These are phyloP conservation scores for Melaleuca quinquenervia DNA, from an alignment of 345 rosid species.

Conservation along the genomic window DNA sequence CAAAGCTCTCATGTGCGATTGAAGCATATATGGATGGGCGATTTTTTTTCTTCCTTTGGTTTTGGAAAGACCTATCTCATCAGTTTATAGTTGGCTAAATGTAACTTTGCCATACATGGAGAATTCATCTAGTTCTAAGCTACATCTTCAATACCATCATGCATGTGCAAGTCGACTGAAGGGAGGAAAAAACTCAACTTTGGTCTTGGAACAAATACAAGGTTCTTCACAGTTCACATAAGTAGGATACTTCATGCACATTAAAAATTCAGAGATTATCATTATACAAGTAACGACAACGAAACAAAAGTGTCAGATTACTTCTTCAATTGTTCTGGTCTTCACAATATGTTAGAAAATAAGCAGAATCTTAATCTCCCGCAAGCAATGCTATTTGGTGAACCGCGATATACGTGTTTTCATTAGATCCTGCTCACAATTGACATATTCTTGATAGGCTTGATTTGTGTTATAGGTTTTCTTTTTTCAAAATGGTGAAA, in stretches of 20 bases:
- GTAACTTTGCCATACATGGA: neutral
- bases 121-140: neutral
- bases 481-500: neutral
- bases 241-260: neutral
- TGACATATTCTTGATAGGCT: neutral
- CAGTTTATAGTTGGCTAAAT: neutral
- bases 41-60: neutral
- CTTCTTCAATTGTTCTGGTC: neutral
- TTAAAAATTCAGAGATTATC: neutral
- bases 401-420: neutral
- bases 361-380: neutral
- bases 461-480: neutral
- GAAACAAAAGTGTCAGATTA: neutral
- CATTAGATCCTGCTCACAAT: neutral
- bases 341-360: neutral
- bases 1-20: neutral
- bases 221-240: neutral
- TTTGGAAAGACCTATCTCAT: neutral
- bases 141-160: neutral
- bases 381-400: neutral
- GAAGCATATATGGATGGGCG: neutral
- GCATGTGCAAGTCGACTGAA: neutral
- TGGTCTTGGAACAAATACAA: neutral
- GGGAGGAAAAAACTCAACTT: neutral
- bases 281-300: neutral